Percentiles rank a stretch among this genome's conserved stretches.
Evolutionary conservation across 164 flowering plant species (phyloP).

Genomic region (Piper longum): DNA sequence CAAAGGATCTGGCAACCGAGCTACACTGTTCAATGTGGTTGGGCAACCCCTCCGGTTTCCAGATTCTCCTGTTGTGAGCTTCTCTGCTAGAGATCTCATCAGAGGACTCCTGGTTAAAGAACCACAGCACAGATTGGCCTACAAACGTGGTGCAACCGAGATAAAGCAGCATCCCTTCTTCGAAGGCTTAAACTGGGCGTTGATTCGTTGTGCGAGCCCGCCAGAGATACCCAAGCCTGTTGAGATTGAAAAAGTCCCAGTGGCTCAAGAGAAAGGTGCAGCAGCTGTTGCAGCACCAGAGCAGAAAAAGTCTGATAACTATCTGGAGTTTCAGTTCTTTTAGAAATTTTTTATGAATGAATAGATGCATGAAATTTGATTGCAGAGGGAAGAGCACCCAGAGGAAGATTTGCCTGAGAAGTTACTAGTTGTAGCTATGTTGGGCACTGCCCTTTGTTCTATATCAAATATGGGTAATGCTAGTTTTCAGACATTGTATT

Average conservation of each 20-base stretch:
- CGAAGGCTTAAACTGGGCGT: constrained; percentile 83
- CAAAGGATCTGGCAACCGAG: constrained; percentile 81
- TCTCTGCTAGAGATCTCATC: constrained; percentile 71
- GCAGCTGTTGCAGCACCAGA: constrained; percentile 12
- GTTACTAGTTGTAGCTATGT: not conserved
- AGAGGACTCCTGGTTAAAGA: constrained; percentile 78
- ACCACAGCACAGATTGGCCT: constrained; percentile 71
- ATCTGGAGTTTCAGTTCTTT: constrained; percentile 85
- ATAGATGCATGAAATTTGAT: not conserved
- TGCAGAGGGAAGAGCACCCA: not conserved
- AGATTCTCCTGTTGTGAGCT: constrained; percentile 68
- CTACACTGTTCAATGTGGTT: constrained; percentile 76
- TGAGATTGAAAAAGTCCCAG: constrained; percentile 34
- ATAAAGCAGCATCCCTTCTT: constrained; percentile 87
- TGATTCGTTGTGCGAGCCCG: constrained; percentile 79
- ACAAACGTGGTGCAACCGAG: constrained; percentile 75
- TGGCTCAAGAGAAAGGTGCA: constrained; percentile 28
- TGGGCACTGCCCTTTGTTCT: not conserved
- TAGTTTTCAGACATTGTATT: not conserved
- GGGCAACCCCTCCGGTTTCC: constrained; percentile 84
- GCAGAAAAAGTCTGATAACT: constrained; percentile 45
- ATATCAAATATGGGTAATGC: not conserved
- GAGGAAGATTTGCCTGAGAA: not conserved
- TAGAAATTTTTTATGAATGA: constrained; percentile 15
- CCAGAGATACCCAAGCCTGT: constrained; percentile 71